Percentiles rank a stretch among this genome's conserved stretches.
Conservation (phyloP, 805 yeast genomes). For the Candida fluviatilis region DNA sequence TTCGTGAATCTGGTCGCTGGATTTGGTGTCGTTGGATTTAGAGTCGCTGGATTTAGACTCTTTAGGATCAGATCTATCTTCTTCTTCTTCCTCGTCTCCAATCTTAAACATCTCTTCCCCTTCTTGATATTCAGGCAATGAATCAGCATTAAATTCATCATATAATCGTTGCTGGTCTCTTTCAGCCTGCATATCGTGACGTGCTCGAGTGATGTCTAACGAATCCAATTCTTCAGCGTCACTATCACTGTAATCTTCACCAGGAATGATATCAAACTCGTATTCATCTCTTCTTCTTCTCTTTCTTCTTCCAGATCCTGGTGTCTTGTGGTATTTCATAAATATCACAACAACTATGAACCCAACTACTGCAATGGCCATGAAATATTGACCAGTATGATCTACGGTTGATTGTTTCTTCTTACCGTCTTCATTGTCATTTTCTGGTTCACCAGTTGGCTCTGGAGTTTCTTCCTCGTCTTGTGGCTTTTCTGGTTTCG, state of each 20-base stretch:
- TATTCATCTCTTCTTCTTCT: slow-evolving; percentile 66
- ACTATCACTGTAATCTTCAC: slow-evolving; percentile 49
- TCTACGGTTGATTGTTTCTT: slow-evolving; percentile 31
- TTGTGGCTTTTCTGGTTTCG: background rate
- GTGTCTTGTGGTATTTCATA: slow-evolving; percentile 41
- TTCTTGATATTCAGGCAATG: slow-evolving; percentile 31
- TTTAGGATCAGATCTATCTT: background rate
- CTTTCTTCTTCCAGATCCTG: slow-evolving; percentile 39
- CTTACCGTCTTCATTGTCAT: slow-evolving; percentile 30
- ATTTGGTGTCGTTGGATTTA: background rate
- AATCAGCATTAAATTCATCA: slow-evolving; percentile 37
- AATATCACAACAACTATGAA: slow-evolving; percentile 44
- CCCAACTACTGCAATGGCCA: slow-evolving; percentile 57
- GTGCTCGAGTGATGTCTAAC: slow-evolving; percentile 27
- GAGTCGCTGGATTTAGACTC: too few species aligned
- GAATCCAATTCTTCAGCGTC: slow-evolving; percentile 25
- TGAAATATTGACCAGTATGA: slow-evolving; percentile 59
- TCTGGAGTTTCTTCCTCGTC: background rate
- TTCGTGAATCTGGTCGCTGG: background rate
- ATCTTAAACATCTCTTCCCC: slow-evolving; percentile 32
- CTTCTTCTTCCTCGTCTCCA: slow-evolving; percentile 35
- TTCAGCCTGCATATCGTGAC: slow-evolving; percentile 10
- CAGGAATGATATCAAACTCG: slow-evolving; percentile 75
- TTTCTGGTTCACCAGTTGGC: slow-evolving; percentile 1
- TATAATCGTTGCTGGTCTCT: slow-evolving; percentile 23